phyloP scores from a whole-genome alignment of 805 yeast species.

The Komagataella mondaviorum region DNA sequence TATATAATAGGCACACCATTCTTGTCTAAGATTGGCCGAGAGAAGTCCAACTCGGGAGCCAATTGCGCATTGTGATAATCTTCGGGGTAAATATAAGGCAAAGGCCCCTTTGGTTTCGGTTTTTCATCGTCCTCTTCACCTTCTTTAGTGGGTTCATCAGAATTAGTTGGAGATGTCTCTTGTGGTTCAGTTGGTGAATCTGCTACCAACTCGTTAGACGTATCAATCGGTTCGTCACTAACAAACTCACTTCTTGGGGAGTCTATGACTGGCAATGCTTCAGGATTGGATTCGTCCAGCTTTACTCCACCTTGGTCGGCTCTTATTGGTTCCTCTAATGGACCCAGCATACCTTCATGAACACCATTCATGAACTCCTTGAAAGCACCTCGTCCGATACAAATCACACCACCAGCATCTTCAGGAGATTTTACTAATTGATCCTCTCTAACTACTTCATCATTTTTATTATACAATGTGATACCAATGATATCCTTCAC shows the following conservation, averaged over 20 bases:
- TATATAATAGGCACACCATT: conserved; percentile 42
- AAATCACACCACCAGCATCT: conserved; percentile 72
- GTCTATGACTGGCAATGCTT: neutral
- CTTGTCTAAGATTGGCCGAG: conserved; percentile 13
- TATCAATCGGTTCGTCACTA: neutral
- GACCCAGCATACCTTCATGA: conserved; percentile 93
- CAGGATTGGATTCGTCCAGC: conserved; percentile 1
- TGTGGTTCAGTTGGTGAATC: neutral
- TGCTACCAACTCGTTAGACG: neutral
- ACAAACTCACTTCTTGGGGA: neutral
- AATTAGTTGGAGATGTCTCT: neutral
- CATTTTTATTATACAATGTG: conserved; percentile 21
- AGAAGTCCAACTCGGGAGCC: conserved; percentile 47
- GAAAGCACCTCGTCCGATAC: conserved; percentile 92
- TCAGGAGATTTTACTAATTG: conserved; percentile 27
- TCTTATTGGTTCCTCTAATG: conserved; percentile 35
- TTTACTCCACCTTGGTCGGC: conserved; percentile 4
- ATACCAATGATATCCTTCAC: conserved; percentile 45
- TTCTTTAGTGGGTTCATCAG: conserved; percentile 23
- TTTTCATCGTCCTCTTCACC: conserved; percentile 8
- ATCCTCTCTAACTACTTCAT: conserved; percentile 27
- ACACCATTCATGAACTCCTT: conserved; percentile 85
- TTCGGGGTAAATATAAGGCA: conserved; percentile 47
- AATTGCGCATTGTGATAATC: conserved; percentile 40
- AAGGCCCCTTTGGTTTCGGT: conserved; percentile 23